Evolutionary conservation across 78 protist genomes (phyloP).

Genomic region (Ministeria vibrans): DNA sequence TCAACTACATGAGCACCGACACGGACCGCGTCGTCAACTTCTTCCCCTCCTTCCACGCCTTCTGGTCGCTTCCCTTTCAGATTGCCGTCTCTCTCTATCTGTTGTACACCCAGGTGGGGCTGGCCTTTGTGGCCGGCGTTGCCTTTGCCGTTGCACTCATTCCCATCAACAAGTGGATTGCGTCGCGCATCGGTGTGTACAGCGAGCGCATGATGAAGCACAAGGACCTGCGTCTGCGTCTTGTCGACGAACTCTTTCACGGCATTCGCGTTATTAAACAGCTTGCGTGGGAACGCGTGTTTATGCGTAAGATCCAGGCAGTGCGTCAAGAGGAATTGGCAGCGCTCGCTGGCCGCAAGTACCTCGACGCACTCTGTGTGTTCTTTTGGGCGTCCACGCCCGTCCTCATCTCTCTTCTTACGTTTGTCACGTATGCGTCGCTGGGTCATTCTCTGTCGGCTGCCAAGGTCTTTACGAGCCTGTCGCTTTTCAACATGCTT

Average conservation of each 20-base stretch:
- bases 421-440: slow-evolving; percentile 11
- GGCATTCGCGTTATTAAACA: slow-evolving; percentile 10
- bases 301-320: background rate
- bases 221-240: slow-evolving; percentile 25
- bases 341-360: slow-evolving; percentile 3
- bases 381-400: slow-evolving; percentile 45
- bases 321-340: background rate
- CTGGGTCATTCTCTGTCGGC: background rate
- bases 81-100: slow-evolving; percentile 2
- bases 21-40: slow-evolving; percentile 17
- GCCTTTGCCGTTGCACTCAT: slow-evolving; percentile 4
- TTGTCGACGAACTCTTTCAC: background rate
- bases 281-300: background rate
- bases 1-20: slow-evolving; percentile 20
- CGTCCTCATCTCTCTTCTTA: slow-evolving; percentile 16
- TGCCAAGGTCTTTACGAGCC: slow-evolving; percentile 15
- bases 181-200: background rate
- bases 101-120: slow-evolving; percentile 14
- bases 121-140: slow-evolving; percentile 24
- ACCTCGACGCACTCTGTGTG: slow-evolving; percentile 39
- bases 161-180: slow-evolving; percentile 13
- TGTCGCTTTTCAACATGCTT: slow-evolving; percentile 23
- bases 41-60: background rate
- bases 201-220: background rate
- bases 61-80: slow-evolving; percentile 32